Percentiles rank a stretch among this genome's conserved stretches.
Evolutionary conservation across 371 early-diverging fungal genomes (phyloP).

Genomic region (Apophysomyces sp.): DNA sequence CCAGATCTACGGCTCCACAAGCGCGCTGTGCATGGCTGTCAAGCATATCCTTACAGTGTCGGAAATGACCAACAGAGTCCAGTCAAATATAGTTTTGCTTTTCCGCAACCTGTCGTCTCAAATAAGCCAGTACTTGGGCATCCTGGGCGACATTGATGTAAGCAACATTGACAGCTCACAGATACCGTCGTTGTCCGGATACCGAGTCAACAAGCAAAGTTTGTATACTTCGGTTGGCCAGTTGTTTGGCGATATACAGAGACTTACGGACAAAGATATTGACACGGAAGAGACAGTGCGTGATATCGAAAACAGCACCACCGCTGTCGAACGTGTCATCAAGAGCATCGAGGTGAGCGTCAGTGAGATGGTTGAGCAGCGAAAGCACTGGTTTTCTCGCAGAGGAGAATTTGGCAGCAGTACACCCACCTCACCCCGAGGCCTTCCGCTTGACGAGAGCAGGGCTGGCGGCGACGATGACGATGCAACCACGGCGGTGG

Average conservation of each 20-base stretch:
- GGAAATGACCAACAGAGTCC: background rate
- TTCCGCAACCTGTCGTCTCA: constrained; percentile 52
- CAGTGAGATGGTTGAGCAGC: constrained; percentile 40
- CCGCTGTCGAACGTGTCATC: constrained; percentile 40
- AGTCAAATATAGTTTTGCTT: constrained; percentile 10
- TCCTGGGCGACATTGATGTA: constrained; percentile 38
- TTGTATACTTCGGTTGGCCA: constrained; percentile 69
- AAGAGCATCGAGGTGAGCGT: constrained; percentile 31
- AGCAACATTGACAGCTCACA: constrained; percentile 23
- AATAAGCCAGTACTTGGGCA: constrained; percentile 38
- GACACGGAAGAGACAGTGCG: constrained; percentile 25
- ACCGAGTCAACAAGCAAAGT: constrained; percentile 63
- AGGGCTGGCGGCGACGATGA: background rate
- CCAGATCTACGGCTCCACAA: constrained; percentile 32
- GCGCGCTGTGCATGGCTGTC: constrained; percentile 14
- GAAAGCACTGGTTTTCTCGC: constrained; percentile 24
- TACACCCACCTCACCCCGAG: background rate
- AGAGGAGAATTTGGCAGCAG: background rate
- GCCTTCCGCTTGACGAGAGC: background rate
- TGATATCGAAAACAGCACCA: constrained; percentile 42
- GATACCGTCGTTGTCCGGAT: constrained; percentile 51
- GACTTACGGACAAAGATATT: constrained; percentile 48
- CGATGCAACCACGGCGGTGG: background rate
- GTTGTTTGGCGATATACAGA: constrained; percentile 64
- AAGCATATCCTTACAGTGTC: background rate